Evolutionary conservation across 805 yeast genomes (phyloP).

Genomic region (Barnettozyma wickerhamii): DNA sequence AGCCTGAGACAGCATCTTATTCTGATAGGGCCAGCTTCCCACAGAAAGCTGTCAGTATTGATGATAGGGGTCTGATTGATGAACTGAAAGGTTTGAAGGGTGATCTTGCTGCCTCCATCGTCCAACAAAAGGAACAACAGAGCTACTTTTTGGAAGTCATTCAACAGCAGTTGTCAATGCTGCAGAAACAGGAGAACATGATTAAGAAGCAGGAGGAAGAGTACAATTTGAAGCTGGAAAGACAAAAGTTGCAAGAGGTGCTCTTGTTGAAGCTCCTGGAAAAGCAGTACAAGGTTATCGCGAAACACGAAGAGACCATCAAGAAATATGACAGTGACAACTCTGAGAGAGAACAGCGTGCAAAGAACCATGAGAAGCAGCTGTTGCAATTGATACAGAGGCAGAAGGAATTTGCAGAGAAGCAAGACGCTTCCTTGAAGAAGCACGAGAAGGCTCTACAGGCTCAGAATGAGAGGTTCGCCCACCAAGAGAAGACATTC

Average conservation of each 20-base stretch:
- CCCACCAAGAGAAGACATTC: background rate
- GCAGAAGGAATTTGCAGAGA: conserved; percentile 2
- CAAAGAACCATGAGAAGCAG: background rate
- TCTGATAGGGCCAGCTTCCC: too few species aligned
- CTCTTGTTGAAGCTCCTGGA: conserved; percentile 1
- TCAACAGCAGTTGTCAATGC: background rate
- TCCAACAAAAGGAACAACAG: conserved; percentile 1
- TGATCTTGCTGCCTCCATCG: background rate
- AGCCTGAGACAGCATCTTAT: too few species aligned
- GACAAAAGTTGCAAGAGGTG: conserved; percentile 1
- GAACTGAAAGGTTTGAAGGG: background rate
- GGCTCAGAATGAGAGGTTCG: background rate
- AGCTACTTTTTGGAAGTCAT: background rate
- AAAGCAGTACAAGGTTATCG: conserved; percentile 1
- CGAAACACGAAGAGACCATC: background rate
- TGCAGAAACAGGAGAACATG: conserved; percentile 1
- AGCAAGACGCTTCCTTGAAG: background rate
- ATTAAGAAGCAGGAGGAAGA: background rate
- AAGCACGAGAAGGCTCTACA: background rate
- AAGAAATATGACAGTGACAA: background rate
- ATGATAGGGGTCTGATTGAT: background rate
- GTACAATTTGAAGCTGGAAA: background rate
- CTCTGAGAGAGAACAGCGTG: background rate
- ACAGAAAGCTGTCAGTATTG: background rate
- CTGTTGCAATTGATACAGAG: background rate